These are phyloP conservation scores for Ceratocystis eucalypticola DNA, from an alignment of 2,329 filamentous ascomycete species.

Conservation along the genomic window DNA sequence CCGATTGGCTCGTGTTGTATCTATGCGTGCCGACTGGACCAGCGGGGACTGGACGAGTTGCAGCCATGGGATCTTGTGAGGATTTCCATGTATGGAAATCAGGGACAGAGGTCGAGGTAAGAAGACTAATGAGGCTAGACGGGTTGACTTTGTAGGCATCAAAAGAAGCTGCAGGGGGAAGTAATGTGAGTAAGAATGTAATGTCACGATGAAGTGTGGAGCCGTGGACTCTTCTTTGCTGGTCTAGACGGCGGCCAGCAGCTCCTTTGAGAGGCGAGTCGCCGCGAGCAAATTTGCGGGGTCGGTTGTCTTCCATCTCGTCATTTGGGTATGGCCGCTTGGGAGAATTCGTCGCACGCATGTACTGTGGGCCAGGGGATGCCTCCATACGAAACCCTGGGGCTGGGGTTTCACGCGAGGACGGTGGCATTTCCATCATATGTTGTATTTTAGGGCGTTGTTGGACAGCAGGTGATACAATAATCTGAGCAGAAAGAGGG, in stretches of 20 bases:
- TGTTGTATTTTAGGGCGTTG: conserved; percentile 47
- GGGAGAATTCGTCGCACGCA: conserved; percentile 39
- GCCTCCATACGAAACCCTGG: conserved; percentile 25
- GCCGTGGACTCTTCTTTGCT: conserved; percentile 51
- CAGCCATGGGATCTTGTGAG: conserved; percentile 21
- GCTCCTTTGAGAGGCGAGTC: conserved; percentile 87
- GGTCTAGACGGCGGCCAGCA: conserved; percentile 70
- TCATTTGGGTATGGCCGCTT: conserved; percentile 51
- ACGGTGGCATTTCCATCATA: conserved; percentile 35
- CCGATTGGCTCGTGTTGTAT: conserved; percentile 34
- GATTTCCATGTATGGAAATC: conserved; percentile 44
- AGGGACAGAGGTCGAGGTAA: conserved; percentile 53
- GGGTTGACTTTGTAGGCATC: conserved; percentile 33
- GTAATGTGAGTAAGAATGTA: conserved; percentile 53
- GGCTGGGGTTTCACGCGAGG: conserved; percentile 34
- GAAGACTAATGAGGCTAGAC: conserved; percentile 55
- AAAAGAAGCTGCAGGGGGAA: conserved; percentile 44
- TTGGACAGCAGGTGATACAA: conserved; percentile 70
- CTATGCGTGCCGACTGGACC: conserved; percentile 32
- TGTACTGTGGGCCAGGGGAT: conserved; percentile 32
- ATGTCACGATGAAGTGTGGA: conserved; percentile 60
- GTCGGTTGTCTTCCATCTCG: conserved; percentile 60
- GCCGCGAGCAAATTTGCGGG: conserved; percentile 76
- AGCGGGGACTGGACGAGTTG: conserved; percentile 22
- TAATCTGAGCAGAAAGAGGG: conserved; percentile 64